Conservation (phyloP, 140 eudicot genomes). For the Senecio squalidus region DNA sequence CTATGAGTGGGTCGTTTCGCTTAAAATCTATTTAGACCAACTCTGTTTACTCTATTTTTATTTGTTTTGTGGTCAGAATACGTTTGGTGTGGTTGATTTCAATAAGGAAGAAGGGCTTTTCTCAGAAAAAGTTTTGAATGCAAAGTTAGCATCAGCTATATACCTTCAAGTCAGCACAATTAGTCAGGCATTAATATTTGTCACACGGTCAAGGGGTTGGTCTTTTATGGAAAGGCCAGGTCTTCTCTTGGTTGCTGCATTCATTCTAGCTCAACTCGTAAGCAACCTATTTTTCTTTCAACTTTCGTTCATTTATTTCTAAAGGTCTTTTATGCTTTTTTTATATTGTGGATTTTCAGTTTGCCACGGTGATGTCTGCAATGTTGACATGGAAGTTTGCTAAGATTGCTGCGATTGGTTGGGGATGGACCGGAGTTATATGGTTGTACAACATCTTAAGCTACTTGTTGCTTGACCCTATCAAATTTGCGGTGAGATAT, state of each 20-base stretch:
- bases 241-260: slow-evolving; percentile 51
- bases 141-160: slow-evolving; percentile 56
- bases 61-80: slow-evolving; percentile 21
- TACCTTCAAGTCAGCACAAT: slow-evolving; percentile 83
- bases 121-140: slow-evolving; percentile 11
- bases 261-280: slow-evolving; percentile 73
- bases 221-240: slow-evolving; percentile 73
- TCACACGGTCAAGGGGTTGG: slow-evolving; percentile 77
- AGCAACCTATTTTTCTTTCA: not conserved
- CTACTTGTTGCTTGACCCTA: slow-evolving; percentile 65
- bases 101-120: slow-evolving; percentile 12
- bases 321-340: not conserved
- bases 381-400: slow-evolving; percentile 46
- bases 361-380: slow-evolving; percentile 61
- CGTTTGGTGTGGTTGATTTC: slow-evolving; percentile 36
- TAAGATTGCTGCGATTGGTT: slow-evolving; percentile 45
- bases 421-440: slow-evolving; percentile 68
- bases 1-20: too few species aligned
- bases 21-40: too few species aligned
- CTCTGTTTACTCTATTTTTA: not conserved
- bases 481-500: slow-evolving; percentile 52
- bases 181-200: slow-evolving; percentile 75
- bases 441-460: slow-evolving; percentile 61
- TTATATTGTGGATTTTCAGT: slow-evolving; percentile 25
- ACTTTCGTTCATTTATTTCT: not conserved